Percentiles rank a stretch among this genome's conserved stretches.
Conservation (phyloP, 1,284 basidiomycete species). For the Rhodotorula sp. region DNA sequence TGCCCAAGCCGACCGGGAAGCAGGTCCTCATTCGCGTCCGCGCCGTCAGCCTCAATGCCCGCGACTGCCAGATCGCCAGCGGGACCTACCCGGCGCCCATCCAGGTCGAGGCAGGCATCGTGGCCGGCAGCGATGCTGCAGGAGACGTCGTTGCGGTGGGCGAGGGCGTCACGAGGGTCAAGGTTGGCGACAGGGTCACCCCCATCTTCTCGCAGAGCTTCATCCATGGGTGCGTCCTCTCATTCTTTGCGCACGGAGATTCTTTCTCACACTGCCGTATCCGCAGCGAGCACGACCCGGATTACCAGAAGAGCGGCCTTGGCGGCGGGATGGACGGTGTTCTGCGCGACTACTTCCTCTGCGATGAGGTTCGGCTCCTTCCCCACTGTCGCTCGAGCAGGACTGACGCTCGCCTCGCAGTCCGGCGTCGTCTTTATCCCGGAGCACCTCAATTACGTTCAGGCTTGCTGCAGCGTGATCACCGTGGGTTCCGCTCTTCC, state of each 20-base stretch:
- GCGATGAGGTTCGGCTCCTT: constrained; percentile 12
- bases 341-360: constrained; percentile 42
- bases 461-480: constrained; percentile 53
- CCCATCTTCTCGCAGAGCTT: constrained; percentile 48
- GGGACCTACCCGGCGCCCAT: constrained; percentile 49
- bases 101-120: constrained; percentile 46
- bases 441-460: constrained; percentile 49
- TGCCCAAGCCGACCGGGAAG: not conserved
- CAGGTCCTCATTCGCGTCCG: constrained; percentile 44
- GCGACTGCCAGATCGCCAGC: constrained; percentile 49
- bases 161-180: constrained; percentile 48
- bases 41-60: constrained; percentile 52
- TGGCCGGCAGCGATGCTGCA: constrained; percentile 53
- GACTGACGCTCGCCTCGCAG: not conserved
- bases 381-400: not conserved
- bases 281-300: constrained; percentile 44
- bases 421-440: constrained; percentile 48
- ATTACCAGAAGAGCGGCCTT: constrained; percentile 48
- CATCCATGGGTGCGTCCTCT: constrained; percentile 44
- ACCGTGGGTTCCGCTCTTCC: constrained; percentile 44
- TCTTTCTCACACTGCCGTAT: too few relatives aligned
- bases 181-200: constrained; percentile 51
- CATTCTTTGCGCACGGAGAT: not conserved
- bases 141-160: constrained; percentile 53
- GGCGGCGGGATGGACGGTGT: constrained; percentile 54